Conservation (phyloP, 805 yeast genomes). For the Suhomyces sp. region DNA sequence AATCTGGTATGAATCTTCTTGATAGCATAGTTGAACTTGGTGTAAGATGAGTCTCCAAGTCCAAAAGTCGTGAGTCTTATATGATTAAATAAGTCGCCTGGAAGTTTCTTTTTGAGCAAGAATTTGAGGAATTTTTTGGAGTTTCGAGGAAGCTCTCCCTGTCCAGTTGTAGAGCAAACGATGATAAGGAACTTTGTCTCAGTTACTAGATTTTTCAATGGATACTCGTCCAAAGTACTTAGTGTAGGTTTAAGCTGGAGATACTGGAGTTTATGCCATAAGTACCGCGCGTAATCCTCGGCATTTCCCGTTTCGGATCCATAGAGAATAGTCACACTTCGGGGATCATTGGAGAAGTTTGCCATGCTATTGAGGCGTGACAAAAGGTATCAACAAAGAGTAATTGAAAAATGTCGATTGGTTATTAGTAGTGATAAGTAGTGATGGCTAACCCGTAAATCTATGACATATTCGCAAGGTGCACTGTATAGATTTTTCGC, state of each 20-base stretch:
- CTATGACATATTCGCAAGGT: no score
- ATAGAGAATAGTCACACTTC: slow-evolving; percentile 59
- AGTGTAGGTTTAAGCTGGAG: slow-evolving; percentile 49
- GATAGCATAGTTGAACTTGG: slow-evolving; percentile 84
- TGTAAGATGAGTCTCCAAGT: slow-evolving; percentile 90
- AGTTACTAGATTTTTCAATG: slow-evolving; percentile 52
- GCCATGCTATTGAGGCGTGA: no score
- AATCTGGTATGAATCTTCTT: slow-evolving; percentile 78
- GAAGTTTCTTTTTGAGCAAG: slow-evolving; percentile 66
- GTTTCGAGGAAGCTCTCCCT: slow-evolving; percentile 87
- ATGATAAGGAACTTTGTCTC: slow-evolving; percentile 48
- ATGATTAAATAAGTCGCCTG: slow-evolving; percentile 55
- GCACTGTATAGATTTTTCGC: no score
- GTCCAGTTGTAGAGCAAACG: slow-evolving; percentile 90
- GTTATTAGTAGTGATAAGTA: no score
- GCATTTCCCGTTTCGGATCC: slow-evolving; percentile 95
- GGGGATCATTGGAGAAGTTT: neutral
- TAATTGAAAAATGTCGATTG: no score
- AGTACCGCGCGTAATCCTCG: slow-evolving; percentile 73
- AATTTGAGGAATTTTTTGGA: slow-evolving; percentile 73
- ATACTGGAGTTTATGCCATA: slow-evolving; percentile 57
- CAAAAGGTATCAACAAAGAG: no score
- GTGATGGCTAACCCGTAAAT: no score
- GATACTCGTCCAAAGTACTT: slow-evolving; percentile 59
- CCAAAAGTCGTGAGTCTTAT: slow-evolving; percentile 76